Conservation (phyloP, 305 asterid genomes). For the Galium porrigens region DNA sequence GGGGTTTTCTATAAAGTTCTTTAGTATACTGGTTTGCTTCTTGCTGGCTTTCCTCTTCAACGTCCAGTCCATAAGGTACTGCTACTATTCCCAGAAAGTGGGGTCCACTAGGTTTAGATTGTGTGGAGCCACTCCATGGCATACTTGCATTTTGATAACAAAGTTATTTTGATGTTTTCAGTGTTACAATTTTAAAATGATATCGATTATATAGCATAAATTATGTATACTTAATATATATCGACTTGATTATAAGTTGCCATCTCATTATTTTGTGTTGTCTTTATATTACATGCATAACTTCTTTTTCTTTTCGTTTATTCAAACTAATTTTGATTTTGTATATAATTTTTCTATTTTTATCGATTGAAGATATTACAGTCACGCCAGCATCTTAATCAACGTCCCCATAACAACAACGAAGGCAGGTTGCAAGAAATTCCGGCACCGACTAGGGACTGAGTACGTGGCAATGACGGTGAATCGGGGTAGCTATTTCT, state of each 20-base stretch:
- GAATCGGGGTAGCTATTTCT: slow-evolving; percentile 64
- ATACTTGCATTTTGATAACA: too few relatives aligned
- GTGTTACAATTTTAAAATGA: too few relatives aligned
- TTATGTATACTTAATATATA: too few relatives aligned
- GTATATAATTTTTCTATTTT: background rate
- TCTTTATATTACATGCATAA: too few relatives aligned
- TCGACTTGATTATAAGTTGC: too few relatives aligned
- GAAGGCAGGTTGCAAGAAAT: background rate
- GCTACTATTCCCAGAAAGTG: background rate
- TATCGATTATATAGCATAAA: too few relatives aligned
- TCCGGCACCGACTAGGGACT: slow-evolving; percentile 23
- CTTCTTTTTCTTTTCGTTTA: too few relatives aligned
- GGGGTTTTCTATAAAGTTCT: slow-evolving; percentile 44
- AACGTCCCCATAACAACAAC: slow-evolving; percentile 39
- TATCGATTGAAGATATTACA: slow-evolving; percentile 27
- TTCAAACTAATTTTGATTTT: too few relatives aligned
- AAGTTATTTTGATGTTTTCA: too few relatives aligned
- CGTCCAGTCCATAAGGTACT: slow-evolving; percentile 57
- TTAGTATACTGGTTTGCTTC: slow-evolving; percentile 57
- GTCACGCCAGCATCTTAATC: slow-evolving; percentile 75
- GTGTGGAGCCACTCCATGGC: too few relatives aligned
- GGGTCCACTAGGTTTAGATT: background rate
- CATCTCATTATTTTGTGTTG: too few relatives aligned
- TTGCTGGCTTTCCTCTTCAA: slow-evolving; percentile 55
- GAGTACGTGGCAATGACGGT: slow-evolving; percentile 51